These are phyloP conservation scores for Termitomyces sp. DNA, from an alignment of 768 basidiomycete species.

Conservation along the genomic window DNA sequence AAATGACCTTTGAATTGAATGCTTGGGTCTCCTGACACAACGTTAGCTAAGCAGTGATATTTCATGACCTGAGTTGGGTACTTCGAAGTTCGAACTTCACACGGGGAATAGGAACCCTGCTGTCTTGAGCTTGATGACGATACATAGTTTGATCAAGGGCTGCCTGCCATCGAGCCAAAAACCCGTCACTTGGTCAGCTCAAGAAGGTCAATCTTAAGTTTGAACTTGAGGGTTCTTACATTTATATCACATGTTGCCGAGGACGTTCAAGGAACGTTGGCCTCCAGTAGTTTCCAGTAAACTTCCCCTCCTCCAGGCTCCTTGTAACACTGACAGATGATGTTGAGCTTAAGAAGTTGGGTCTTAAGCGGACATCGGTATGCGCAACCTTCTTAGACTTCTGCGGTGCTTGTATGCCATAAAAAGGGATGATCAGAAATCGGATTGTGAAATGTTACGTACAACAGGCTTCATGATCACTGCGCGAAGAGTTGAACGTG, in stretches of 20 bases:
- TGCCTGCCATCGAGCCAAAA: conserved; percentile 1
- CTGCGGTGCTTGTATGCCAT: not conserved
- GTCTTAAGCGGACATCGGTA: conserved; percentile 5
- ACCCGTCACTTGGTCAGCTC: conserved; percentile 2
- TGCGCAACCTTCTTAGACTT: not conserved
- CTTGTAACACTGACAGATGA: not conserved
- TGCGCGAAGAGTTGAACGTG: not conserved
- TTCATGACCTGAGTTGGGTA: not conserved
- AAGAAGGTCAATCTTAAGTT: conserved; percentile 6
- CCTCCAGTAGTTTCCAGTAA: not conserved
- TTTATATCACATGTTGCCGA: conserved; percentile 8
- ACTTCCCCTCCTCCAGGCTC: too few species aligned
- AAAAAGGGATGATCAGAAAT: not conserved
- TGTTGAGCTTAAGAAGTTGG: not conserved
- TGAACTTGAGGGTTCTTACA: conserved; percentile 1
- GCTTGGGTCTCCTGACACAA: too few species aligned
- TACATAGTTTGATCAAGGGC: not conserved
- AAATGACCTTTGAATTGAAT: not conserved
- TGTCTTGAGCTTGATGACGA: not conserved
- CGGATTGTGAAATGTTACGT: not conserved
- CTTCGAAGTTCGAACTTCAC: not conserved
- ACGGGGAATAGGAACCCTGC: not conserved
- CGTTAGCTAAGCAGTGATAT: not conserved
- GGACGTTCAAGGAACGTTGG: not conserved
- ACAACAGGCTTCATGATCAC: not conserved